Evolutionary conservation across 148 eudicot genomes (phyloP).

Genomic region (Salicornia ramosissima): DNA sequence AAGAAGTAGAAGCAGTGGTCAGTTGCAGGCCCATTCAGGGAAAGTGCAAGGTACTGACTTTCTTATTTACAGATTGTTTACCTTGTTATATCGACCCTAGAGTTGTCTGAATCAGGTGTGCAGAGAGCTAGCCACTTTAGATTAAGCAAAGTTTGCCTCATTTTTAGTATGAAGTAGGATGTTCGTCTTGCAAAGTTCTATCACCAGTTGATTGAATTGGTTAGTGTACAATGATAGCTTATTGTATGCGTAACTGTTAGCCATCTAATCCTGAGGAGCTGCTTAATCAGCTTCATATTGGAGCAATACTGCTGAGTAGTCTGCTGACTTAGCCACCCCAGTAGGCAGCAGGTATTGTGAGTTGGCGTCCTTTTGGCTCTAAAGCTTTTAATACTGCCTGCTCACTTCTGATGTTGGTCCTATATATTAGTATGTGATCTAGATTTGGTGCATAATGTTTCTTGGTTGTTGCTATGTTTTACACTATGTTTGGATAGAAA

Average conservation of each 20-base stretch:
- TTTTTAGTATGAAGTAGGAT: neutral
- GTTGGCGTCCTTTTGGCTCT: neutral
- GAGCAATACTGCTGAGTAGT: neutral
- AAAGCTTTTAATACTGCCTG: neutral
- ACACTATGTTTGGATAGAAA: too few species aligned
- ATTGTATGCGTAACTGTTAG: neutral
- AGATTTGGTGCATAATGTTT: neutral
- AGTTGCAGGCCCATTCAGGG: constrained; percentile 22
- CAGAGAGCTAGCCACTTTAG: neutral
- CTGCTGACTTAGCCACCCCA: neutral
- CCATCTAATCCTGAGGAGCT: neutral
- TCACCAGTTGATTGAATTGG: neutral
- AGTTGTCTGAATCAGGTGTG: neutral
- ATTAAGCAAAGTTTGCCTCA: neutral
- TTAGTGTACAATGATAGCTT: neutral
- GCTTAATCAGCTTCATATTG: neutral
- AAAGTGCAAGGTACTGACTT: constrained; percentile 49
- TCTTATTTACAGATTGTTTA: neutral
- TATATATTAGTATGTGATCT: neutral
- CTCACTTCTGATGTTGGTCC: neutral
- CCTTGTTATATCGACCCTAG: neutral
- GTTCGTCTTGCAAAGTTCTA: neutral
- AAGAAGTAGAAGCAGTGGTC: constrained; percentile 29
- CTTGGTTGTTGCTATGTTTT: neutral
- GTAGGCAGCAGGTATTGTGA: neutral